phyloP scores from a whole-genome alignment of 2,329 filamentous ascomycete species.

The Verruconis gallopava region DNA sequence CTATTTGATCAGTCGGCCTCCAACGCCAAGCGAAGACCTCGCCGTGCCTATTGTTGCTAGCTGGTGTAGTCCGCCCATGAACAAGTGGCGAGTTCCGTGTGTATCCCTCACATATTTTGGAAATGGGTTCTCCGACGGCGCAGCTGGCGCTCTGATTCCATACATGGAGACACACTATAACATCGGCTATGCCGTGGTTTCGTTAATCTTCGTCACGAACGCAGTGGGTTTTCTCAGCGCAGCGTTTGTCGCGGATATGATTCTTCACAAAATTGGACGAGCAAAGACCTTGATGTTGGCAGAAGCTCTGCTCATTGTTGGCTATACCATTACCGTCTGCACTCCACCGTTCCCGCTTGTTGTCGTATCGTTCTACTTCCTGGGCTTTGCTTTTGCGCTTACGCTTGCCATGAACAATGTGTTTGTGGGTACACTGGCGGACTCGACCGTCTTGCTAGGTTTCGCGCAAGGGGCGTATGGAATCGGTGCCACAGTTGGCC shows the following conservation, averaged over 20 bases:
- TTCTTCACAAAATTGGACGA: slow-evolving; percentile 51
- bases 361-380: slow-evolving; percentile 51
- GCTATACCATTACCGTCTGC: slow-evolving; percentile 52
- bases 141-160: slow-evolving; percentile 66
- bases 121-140: slow-evolving; percentile 62
- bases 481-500: slow-evolving; percentile 42
- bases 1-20: slow-evolving; percentile 43
- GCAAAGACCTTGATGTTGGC: slow-evolving; percentile 49
- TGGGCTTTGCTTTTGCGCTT: slow-evolving; percentile 41
- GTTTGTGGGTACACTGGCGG: slow-evolving; percentile 40
- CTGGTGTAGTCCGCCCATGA: slow-evolving; percentile 48
- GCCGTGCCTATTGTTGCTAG: slow-evolving; percentile 40
- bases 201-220: slow-evolving; percentile 68
- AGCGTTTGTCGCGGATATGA: slow-evolving; percentile 53
- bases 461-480: slow-evolving; percentile 51
- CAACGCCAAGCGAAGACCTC: slow-evolving; percentile 30
- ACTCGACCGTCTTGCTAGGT: slow-evolving; percentile 42
- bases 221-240: slow-evolving; percentile 64
- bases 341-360: slow-evolving; percentile 59
- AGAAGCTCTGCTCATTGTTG: slow-evolving; percentile 43
- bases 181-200: slow-evolving; percentile 67
- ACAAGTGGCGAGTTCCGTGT: slow-evolving; percentile 54
- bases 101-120: slow-evolving; percentile 53
- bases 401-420: slow-evolving; percentile 44
- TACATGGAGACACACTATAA: slow-evolving; percentile 65